These are phyloP conservation scores for Ceriops tagal DNA, from an alignment of 345 rosid genomes.

Conservation along the genomic window DNA sequence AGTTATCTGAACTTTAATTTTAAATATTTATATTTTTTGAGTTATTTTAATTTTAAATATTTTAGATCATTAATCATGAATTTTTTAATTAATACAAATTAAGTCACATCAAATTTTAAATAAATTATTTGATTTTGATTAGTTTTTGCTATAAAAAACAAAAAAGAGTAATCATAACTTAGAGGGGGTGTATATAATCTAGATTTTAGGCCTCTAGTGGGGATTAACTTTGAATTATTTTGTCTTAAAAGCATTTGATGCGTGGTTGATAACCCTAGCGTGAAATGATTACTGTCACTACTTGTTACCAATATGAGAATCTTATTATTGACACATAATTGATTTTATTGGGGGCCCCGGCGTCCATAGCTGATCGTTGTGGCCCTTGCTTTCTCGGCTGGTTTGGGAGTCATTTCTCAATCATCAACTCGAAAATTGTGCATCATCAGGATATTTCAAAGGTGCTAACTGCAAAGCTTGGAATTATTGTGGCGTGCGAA, in stretches of 20 bases:
- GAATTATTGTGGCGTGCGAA: too few species aligned
- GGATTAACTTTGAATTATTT: constrained; percentile 20
- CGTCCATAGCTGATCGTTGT: not conserved
- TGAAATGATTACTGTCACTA: constrained; percentile 33
- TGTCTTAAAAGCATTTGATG: constrained; percentile 1
- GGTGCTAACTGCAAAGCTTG: too few species aligned
- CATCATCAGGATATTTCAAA: too few species aligned
- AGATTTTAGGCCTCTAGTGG: constrained; percentile 25
- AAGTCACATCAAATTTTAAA: too few species aligned
- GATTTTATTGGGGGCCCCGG: not conserved
- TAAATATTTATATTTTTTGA: too few species aligned
- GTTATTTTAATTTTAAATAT: too few species aligned
- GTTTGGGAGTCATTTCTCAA: constrained; percentile 3
- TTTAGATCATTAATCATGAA: too few species aligned
- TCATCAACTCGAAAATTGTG: not conserved
- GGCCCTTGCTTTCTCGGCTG: not conserved
- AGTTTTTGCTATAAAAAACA: not conserved
- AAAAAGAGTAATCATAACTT: not conserved
- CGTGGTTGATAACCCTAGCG: constrained; percentile 12
- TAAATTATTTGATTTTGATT: too few species aligned
- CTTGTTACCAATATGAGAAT: not conserved
- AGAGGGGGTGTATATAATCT: constrained; percentile 29
- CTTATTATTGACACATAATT: constrained; percentile 22
- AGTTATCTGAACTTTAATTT: too few species aligned
- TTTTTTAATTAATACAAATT: too few species aligned